These are phyloP conservation scores for Glebionis coronaria DNA, from an alignment of 129 eudicot genomes.

Conservation along the genomic window DNA sequence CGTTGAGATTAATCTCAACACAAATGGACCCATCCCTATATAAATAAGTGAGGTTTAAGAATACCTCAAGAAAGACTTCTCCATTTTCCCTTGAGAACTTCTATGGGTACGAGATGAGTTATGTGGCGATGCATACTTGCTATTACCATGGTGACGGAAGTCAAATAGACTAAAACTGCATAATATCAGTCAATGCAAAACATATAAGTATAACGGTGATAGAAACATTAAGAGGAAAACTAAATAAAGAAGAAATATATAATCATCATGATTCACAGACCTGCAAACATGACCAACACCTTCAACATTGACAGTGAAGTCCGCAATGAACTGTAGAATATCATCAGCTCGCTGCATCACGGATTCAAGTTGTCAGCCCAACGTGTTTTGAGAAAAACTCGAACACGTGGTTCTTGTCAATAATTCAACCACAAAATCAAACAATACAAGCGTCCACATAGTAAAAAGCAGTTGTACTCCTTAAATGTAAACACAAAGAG, in stretches of 20 bases:
- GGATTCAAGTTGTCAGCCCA: no score
- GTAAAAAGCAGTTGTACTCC: no score
- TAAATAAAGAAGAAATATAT: not conserved
- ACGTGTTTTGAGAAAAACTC: no score
- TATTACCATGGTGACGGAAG: slow-evolving; percentile 65
- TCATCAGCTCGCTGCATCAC: slow-evolving; percentile 57
- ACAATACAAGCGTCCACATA: no score
- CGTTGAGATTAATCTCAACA: no score
- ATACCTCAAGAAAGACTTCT: slow-evolving; percentile 73
- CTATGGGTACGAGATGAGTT: slow-evolving; percentile 43
- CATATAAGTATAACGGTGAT: not conserved
- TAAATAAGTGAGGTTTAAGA: no score
- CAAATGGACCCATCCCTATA: no score
- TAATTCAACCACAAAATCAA: no score
- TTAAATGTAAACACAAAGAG: no score
- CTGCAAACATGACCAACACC: slow-evolving; percentile 94
- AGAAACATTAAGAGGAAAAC: no score
- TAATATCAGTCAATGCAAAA: not conserved
- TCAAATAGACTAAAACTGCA: slow-evolving; percentile 77
- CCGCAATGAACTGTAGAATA: slow-evolving; percentile 62
- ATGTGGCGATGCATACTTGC: slow-evolving; percentile 66
- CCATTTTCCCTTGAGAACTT: slow-evolving; percentile 92
- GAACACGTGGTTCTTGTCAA: no score
- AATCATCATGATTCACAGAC: slow-evolving; percentile 24
- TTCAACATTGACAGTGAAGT: slow-evolving; percentile 72